A percentile compares a stretch with the other conserved stretches of the same genome.
Conservation (phyloP, 805 yeast species). For the Monosporozyma servazzii region DNA sequence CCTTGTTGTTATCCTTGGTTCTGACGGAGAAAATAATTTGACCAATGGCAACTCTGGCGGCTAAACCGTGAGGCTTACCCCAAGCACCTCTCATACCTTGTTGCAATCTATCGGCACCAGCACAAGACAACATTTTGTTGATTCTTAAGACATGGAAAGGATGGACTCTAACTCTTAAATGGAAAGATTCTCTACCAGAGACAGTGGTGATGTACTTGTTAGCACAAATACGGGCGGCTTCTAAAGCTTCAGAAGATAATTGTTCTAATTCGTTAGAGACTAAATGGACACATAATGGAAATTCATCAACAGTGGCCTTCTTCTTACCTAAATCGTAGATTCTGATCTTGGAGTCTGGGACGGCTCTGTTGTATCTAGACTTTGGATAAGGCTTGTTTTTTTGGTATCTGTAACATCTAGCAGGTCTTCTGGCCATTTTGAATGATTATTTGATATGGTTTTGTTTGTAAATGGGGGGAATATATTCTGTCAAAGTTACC, state of each 20-base stretch:
- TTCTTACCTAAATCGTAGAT: conserved; percentile 99
- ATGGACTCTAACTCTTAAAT: conserved; percentile 99
- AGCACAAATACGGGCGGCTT: conserved; percentile 99
- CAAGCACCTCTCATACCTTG: conserved; percentile 99
- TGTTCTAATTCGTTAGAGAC: conserved; percentile 99
- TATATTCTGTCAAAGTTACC: too few relatives aligned
- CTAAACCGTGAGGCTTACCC: conserved; percentile 99
- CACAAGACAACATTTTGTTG: conserved; percentile 99
- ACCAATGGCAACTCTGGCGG: conserved; percentile 98
- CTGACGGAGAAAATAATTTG: conserved; percentile 97
- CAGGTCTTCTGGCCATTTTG: conserved; percentile 99
- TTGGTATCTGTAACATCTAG: conserved; percentile 99
- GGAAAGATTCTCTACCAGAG: conserved; percentile 99
- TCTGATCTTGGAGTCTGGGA: conserved; percentile 99
- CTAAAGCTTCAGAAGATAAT: conserved; percentile 98
- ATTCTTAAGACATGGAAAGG: conserved; percentile 99
- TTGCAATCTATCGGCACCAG: conserved; percentile 99
- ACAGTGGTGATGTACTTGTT: conserved; percentile 98
- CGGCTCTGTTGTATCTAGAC: conserved; percentile 99
- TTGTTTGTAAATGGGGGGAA: not conserved
- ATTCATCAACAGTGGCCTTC: conserved; percentile 99
- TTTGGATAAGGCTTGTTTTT: conserved; percentile 99
- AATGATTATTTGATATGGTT: conserved; percentile 17
- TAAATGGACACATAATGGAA: conserved; percentile 98
- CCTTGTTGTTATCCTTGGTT: conserved; percentile 97